Percentiles rank a stretch among this genome's conserved stretches.
These are phyloP conservation scores for Lactarius tabidus DNA, from an alignment of 768 basidiomycete species.

Conservation along the genomic window DNA sequence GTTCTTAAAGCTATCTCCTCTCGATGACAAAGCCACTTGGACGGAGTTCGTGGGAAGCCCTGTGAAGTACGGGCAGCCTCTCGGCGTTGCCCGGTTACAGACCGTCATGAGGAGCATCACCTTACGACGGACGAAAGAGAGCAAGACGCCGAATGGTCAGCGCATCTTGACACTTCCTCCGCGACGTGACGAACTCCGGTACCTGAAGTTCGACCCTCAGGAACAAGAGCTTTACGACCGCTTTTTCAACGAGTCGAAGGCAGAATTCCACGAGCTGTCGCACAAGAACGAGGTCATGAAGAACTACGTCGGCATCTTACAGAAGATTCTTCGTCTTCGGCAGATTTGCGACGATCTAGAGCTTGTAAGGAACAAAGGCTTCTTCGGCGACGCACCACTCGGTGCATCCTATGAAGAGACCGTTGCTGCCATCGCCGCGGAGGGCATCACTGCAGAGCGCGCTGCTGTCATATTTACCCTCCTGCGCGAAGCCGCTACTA, in stretches of 20 bases:
- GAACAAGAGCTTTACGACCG: slow-evolving; percentile 86
- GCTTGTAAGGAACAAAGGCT: slow-evolving; percentile 70
- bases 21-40: slow-evolving; percentile 92
- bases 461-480: slow-evolving; percentile 84
- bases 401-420: slow-evolving; percentile 74
- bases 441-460: slow-evolving; percentile 72
- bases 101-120: slow-evolving; percentile 97
- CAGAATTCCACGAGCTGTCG: slow-evolving; percentile 83
- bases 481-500: slow-evolving; percentile 79
- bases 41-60: slow-evolving; percentile 89
- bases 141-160: slow-evolving; percentile 73
- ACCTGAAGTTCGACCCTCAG: slow-evolving; percentile 75
- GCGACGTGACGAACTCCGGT: slow-evolving; percentile 82
- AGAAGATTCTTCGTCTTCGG: slow-evolving; percentile 91
- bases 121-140: slow-evolving; percentile 93
- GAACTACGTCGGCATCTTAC: slow-evolving; percentile 96
- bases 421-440: slow-evolving; percentile 63
- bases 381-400: slow-evolving; percentile 39
- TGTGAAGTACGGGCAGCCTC: slow-evolving; percentile 84
- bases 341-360: slow-evolving; percentile 98
- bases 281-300: slow-evolving; percentile 93
- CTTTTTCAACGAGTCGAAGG: slow-evolving; percentile 86
- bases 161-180: slow-evolving; percentile 85
- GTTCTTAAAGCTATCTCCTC: slow-evolving; percentile 86
- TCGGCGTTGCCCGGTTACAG: slow-evolving; percentile 91